Evolutionary conservation across 768 basidiomycete genomes (phyloP), one percentile per base, ranked within the genome.

Genomic region (Trametes meyenii): DNA sequence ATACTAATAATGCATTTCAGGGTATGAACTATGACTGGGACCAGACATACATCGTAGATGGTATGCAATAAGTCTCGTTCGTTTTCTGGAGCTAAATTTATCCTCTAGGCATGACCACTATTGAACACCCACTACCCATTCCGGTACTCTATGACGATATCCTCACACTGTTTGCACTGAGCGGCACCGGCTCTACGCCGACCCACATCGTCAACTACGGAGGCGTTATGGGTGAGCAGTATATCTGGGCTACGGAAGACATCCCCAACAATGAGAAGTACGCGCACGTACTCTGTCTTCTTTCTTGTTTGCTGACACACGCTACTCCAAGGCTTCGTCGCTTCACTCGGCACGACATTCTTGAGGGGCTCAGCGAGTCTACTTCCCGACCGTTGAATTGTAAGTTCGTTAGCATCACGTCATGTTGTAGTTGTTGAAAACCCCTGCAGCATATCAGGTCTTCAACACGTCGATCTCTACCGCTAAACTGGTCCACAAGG

Each of bases 11-110:
- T 13, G 51, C 45, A n/a, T 8, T 13, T 19, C 50, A 80, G 77
- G 89, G 89, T 10, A 89, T 89, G 88, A 89, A 88, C 68, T 84
- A 79, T 29, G 89, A 91, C 66, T 91, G 89, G 89, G 88, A 90
- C 66, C 72, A 85, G 65, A 89, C 89, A 0, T 91, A 90, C 65
- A 89, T 90, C 57, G 74, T 89, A n/a, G 89, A 91, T 67, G 89
- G 89, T 85, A 60, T 60, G 75, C 14, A 8, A 13, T 8, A 14
- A 3, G 1, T 7, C 39, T 13, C 5, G 11, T 39, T 10, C 26
- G 13, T 6, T 38, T 38, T 21, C 36, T 49, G n/a, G 23, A 13
- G 24, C 39, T 60, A 59, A 46, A 3, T 3, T 51, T 50, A 29
- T 38, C n/a, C 13, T 6, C 21, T 53, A 89, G 88, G 88, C 17